Percentiles rank a stretch among this genome's conserved stretches.
Evolutionary conservation across 2,329 filamentous ascomycete genomes (phyloP).

Genomic region (Diaporthe vaccinii): DNA sequence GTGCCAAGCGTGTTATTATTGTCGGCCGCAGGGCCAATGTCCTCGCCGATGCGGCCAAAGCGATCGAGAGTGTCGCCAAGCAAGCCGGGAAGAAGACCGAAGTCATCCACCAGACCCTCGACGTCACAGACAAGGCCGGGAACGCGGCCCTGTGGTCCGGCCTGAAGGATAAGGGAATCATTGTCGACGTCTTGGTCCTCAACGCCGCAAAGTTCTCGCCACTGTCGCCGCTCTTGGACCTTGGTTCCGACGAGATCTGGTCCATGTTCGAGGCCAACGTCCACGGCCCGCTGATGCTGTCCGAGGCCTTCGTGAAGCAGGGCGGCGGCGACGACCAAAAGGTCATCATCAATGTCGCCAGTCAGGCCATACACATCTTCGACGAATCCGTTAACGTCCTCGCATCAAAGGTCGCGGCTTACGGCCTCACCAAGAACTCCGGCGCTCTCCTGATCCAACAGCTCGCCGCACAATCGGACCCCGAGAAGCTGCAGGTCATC

Average conservation of each 20-base stretch:
- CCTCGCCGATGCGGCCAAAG: conserved; percentile 27
- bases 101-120: conserved; percentile 33
- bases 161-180: conserved; percentile 35
- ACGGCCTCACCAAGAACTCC: conserved; percentile 44
- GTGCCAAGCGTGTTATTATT: conserved; percentile 33
- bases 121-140: conserved; percentile 35
- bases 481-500: conserved; percentile 44
- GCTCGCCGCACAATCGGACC: conserved; percentile 41
- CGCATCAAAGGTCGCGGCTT: conserved; percentile 28
- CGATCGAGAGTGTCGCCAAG: conserved; percentile 11
- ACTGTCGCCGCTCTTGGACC: conserved; percentile 33
- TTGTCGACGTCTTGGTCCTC: conserved; percentile 16
- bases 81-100: conserved; percentile 12
- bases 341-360: conserved; percentile 34
- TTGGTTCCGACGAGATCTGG: conserved; percentile 42
- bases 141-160: conserved; percentile 33
- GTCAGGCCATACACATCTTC: conserved; percentile 40
- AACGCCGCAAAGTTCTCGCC: conserved; percentile 36
- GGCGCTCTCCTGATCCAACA: conserved; percentile 43
- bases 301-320: conserved; percentile 43
- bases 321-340: background rate
- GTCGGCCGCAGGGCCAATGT: conserved; percentile 36
- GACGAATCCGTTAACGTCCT: conserved; percentile 43
- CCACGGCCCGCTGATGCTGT: conserved; percentile 39
- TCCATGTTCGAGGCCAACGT: conserved; percentile 43